A percentile compares a stretch with the other conserved stretches of the same genome.
Conservation (phyloP, 306 rosid genomes). For the Cicer judaicum region DNA sequence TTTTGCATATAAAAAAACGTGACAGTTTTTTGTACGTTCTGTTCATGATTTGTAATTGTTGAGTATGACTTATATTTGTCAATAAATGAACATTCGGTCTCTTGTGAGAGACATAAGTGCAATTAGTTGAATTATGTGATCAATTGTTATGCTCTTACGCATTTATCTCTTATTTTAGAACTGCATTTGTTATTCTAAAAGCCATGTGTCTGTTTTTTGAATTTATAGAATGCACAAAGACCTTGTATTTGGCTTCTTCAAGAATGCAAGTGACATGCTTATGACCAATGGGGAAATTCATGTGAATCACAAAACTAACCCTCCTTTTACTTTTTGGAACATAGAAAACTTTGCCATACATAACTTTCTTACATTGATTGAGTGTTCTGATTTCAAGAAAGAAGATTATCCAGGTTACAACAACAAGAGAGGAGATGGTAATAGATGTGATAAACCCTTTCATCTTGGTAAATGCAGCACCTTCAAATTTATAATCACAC, state of each 20-base stretch:
- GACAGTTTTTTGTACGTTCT: too few relatives aligned
- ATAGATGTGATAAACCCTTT: conserved; percentile 56
- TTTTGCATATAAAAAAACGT: too few relatives aligned
- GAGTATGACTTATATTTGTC: too few relatives aligned
- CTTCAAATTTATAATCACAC: conserved; percentile 29
- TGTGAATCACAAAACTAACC: conserved; percentile 57
- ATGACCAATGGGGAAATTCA: conserved; percentile 60
- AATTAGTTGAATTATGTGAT: too few relatives aligned
- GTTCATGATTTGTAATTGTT: too few relatives aligned
- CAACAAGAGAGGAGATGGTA: conserved; percentile 60
- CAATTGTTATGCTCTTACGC: too few relatives aligned
- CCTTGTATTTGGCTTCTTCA: conserved; percentile 57
- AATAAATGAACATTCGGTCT: too few relatives aligned
- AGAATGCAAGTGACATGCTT: conserved; percentile 57
- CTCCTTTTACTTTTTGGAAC: conserved; percentile 54
- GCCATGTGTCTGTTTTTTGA: background rate
- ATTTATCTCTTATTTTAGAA: too few relatives aligned
- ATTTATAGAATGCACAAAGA: conserved; percentile 57
- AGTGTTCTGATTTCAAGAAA: conserved; percentile 48
- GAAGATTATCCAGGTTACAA: conserved; percentile 57
- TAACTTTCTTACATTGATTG: conserved; percentile 40
- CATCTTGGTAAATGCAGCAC: conserved; percentile 61
- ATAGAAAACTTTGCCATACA: conserved; percentile 43
- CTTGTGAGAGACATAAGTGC: too few relatives aligned
- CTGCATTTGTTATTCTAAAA: too few relatives aligned